Conservation (phyloP, 106 monocot species). For the Acorus gramineus region DNA sequence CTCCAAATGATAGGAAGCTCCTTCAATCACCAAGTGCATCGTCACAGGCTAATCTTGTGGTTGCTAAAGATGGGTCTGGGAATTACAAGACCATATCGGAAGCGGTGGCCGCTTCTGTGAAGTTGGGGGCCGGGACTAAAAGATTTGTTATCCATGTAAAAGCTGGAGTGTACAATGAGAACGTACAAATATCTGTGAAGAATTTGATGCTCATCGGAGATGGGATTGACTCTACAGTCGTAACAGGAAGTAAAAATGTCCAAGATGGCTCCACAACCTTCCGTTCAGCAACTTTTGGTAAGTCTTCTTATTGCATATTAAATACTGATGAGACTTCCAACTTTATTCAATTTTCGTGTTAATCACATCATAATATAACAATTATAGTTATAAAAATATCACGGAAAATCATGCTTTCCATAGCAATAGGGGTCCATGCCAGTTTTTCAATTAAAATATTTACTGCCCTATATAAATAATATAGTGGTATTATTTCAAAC, state of each 20-base stretch:
- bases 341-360: no score
- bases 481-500: no score
- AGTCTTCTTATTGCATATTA: no score
- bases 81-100: slow-evolving; percentile 22
- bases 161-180: neutral
- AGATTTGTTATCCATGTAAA: slow-evolving; percentile 3
- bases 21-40: neutral
- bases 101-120: slow-evolving; percentile 5
- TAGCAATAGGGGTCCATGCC: no score
- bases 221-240: neutral
- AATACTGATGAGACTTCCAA: no score
- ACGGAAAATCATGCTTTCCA: no score
- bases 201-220: slow-evolving; percentile 1
- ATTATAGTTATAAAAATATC: no score
- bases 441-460: no score
- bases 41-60: slow-evolving; percentile 8
- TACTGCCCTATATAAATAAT: no score
- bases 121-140: neutral
- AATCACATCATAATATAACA: no score
- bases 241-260: slow-evolving; percentile 1
- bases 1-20: slow-evolving; percentile 6
- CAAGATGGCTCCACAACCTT: slow-evolving; percentile 6
- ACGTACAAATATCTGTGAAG: slow-evolving; percentile 3
- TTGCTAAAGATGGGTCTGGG: slow-evolving; percentile 22
- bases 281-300: neutral